A percentile compares a stretch with the other conserved stretches of the same genome.
Conservation (phyloP, 768 basidiomycete genomes). For the Serendipita sp. region DNA sequence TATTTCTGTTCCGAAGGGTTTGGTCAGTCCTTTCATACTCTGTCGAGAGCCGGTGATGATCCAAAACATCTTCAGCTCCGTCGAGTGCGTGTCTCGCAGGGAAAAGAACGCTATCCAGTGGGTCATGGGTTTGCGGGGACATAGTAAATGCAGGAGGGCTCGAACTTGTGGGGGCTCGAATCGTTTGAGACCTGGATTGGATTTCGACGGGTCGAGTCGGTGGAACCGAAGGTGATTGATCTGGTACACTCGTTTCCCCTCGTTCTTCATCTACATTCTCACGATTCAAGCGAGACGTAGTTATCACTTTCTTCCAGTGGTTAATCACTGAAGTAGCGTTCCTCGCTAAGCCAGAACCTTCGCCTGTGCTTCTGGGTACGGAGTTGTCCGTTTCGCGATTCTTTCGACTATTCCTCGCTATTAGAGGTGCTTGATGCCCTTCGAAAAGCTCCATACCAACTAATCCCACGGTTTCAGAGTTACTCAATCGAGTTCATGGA, state of each 20-base stretch:
- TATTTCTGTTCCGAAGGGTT: too few species aligned
- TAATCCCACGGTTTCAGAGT: not conserved
- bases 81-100: too few species aligned
- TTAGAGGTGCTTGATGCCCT: not conserved
- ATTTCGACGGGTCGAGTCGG: too few species aligned
- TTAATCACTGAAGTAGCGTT: not conserved
- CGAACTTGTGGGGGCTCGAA: not conserved
- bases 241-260: not conserved
- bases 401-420: not conserved
- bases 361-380: not conserved
- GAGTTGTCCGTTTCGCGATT: too few species aligned
- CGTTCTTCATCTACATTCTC: not conserved
- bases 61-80: too few species aligned
- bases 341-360: not conserved
- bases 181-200: not conserved
- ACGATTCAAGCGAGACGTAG: not conserved
- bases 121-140: too few species aligned
- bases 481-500: not conserved
- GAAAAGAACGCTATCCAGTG: too few species aligned
- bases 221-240: not conserved
- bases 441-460: not conserved
- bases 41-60: too few species aligned
- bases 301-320: not conserved
- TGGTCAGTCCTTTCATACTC: too few species aligned
- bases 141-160: too few species aligned